These are phyloP conservation scores for Penicillium sp. DNA, from an alignment of 2,329 filamentous ascomycete species.

Conservation along the genomic window DNA sequence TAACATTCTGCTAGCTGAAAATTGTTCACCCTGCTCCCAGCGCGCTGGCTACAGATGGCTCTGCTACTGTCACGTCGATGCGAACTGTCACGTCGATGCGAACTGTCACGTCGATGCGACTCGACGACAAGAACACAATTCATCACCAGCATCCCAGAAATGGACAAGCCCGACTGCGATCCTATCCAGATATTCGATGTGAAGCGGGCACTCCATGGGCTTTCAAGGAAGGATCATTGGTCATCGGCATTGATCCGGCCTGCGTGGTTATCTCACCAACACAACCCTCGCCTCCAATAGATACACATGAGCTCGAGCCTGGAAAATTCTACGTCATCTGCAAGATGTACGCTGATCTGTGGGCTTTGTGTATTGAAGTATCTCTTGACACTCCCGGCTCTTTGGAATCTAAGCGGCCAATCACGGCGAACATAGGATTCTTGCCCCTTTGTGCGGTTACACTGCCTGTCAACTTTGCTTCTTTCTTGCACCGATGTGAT, in stretches of 20 bases:
- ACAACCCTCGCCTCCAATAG: slow-evolving; percentile 8
- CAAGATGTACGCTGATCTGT: slow-evolving; percentile 31
- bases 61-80: too few species aligned
- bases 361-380: slow-evolving; percentile 30
- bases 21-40: slow-evolving; percentile 3
- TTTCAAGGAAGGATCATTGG: slow-evolving; percentile 29
- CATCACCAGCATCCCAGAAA: too few species aligned
- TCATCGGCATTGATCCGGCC: slow-evolving; percentile 24
- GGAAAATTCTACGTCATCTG: slow-evolving; percentile 31
- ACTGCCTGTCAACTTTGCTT: slow-evolving; percentile 27
- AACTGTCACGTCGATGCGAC: too few species aligned
- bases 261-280: slow-evolving; percentile 18
- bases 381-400: slow-evolving; percentile 12
- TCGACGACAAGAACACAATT: too few species aligned
- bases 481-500: slow-evolving; percentile 21
- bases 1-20: too few species aligned
- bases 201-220: slow-evolving; percentile 21
- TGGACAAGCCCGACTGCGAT: slow-evolving; percentile 9
- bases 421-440: slow-evolving; percentile 18
- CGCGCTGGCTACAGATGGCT: too few species aligned
- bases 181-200: slow-evolving; percentile 25
- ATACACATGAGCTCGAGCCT: slow-evolving; percentile 26
- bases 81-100: too few species aligned
- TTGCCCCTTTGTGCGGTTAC: slow-evolving; percentile 33
- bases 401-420: not conserved